Evolutionary conservation across 2,329 filamentous ascomycete genomes (phyloP).

Genomic region (Claviceps maximensis): DNA sequence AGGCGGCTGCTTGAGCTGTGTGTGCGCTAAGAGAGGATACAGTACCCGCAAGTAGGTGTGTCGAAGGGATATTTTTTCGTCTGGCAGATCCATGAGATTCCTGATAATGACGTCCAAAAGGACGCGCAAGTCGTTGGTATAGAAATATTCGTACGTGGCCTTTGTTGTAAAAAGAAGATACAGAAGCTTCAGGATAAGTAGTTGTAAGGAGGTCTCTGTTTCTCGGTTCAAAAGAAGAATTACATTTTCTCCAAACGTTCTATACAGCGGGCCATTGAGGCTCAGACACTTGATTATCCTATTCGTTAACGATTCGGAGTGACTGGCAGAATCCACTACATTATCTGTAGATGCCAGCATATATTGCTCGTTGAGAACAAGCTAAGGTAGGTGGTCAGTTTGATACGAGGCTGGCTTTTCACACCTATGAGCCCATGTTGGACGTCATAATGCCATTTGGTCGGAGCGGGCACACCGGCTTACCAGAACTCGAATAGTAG

Average conservation of each 20-base stretch:
- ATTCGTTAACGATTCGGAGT: constrained; percentile 57
- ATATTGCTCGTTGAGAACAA: constrained; percentile 96
- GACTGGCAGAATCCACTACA: constrained; percentile 22
- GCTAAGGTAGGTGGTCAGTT: constrained; percentile 33
- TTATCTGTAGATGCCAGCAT: constrained; percentile 62
- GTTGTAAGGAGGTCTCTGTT: constrained; percentile 82
- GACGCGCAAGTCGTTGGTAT: constrained; percentile 91
- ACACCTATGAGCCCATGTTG: neutral
- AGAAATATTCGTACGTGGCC: constrained; percentile 93
- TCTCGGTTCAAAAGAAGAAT: constrained; percentile 91
- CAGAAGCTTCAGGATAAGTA: constrained; percentile 90
- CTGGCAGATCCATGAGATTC: constrained; percentile 88
- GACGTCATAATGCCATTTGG: neutral
- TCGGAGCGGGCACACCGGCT: constrained; percentile 17
- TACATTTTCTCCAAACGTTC: constrained; percentile 95
- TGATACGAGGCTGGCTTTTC: neutral
- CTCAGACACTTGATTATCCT: constrained; percentile 86
- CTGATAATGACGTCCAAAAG: constrained; percentile 91
- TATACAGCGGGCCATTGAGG: constrained; percentile 64
- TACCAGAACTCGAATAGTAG: constrained; percentile 84
- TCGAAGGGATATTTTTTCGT: constrained; percentile 62
- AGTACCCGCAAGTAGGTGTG: constrained; percentile 93
- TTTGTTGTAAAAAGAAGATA: constrained; percentile 91
- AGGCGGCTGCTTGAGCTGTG: constrained; percentile 72
- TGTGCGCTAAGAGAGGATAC: constrained; percentile 80